These are phyloP conservation scores for Saxispiralis lemnorum DNA, from an alignment of 495 filamentous ascomycete genomes.

Conservation along the genomic window DNA sequence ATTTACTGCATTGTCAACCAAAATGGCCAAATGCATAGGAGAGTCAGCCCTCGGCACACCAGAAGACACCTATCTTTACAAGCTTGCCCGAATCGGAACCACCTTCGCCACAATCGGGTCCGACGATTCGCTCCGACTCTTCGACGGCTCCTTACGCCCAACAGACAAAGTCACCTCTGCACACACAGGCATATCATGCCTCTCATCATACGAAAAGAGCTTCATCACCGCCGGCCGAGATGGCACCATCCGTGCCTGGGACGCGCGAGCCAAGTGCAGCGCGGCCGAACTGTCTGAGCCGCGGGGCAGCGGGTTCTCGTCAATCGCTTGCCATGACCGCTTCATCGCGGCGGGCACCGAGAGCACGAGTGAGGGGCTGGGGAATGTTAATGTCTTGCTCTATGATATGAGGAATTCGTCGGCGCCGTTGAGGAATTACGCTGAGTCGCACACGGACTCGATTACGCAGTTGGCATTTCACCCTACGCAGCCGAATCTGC, in stretches of 20 bases:
- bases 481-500: constrained; percentile 51
- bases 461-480: constrained; percentile 54
- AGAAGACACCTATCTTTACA: constrained; percentile 13
- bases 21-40: constrained; percentile 8
- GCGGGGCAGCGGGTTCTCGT: constrained; percentile 30
- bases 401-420: constrained; percentile 52
- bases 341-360: constrained; percentile 64
- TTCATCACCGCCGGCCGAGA: constrained; percentile 46
- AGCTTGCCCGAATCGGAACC: constrained; percentile 1
- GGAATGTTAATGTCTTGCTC: constrained; percentile 30
- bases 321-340: constrained; percentile 45
- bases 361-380: constrained; percentile 27
- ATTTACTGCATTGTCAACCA: not conserved
- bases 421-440: constrained; percentile 41
- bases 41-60: constrained; percentile 4
- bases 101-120: constrained; percentile 22
- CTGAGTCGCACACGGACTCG: constrained; percentile 83
- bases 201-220: constrained; percentile 29
- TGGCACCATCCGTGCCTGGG: constrained; percentile 40
- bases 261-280: constrained; percentile 23
- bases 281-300: constrained; percentile 1
- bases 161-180: constrained; percentile 18
- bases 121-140: constrained; percentile 36
- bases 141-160: constrained; percentile 26
- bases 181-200: constrained; percentile 36